Evolutionary conservation across 331 rosid genomes (phyloP), one percentile per base, ranked within the genome.

Genomic region (Quercus phellos): DNA sequence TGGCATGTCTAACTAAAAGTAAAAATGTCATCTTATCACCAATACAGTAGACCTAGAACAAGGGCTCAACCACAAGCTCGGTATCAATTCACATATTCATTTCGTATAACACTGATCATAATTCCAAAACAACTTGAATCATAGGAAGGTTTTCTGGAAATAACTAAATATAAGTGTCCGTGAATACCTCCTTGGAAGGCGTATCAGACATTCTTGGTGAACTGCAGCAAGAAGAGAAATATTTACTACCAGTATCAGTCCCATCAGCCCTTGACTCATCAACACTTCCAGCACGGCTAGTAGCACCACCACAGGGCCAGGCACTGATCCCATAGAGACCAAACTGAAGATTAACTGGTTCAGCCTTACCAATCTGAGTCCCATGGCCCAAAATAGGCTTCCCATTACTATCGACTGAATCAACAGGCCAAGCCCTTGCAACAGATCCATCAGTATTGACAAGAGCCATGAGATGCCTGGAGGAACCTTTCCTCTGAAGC

Each of bases 391-490:
- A 84, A 55, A 84, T 56, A 53, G 91, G 91, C 81, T 87, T 94
- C 74, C 97, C 97, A 72, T 85, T 81, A 76, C 78, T 26, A 72
- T 87, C 97, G 58, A 87, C 82, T 63, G 91, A 79, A 86, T 92
- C 86, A 79, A 94, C 91, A 83, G 99, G 99, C 99, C 99, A 95
- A 51, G 98, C 94, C 90, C 82, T 95, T n/a, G 99, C 98, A 72
- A 95, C 99, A 12, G 99, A 91, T 43, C 99, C 99, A 78, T 95
- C 99, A 26, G 81, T 88, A 78, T 95, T 95, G 50, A 95, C 89
- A 73, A 95, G 89, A 53, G 99, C 97, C 97, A 95, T 90, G 75
- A 95, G 83, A 83, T 86, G 83, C 88, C 99, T 87, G n/a, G 97
- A 87, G 54, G 99, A 95, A 67, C 94, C 99, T 89, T 91, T 76